Conservation (phyloP, 2,329 filamentous ascomycete genomes). For the Aspergillus pseudoviridinutans region DNA sequence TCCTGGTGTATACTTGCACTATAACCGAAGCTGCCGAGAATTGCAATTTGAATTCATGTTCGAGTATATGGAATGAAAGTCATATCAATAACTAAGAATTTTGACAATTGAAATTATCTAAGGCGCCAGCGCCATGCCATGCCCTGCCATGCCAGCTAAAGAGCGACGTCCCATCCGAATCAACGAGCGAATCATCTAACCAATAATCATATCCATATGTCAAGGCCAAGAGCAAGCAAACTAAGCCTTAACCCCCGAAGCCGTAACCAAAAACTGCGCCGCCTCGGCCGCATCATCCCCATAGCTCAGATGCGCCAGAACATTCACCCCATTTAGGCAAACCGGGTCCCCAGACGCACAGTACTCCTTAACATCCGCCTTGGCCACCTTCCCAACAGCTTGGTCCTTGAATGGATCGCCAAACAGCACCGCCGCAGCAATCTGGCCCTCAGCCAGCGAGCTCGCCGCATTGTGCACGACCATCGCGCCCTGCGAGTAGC, state of each 20-base stretch:
- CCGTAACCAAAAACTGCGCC: constrained; percentile 33
- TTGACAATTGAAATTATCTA: too few species aligned
- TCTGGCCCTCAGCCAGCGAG: constrained; percentile 29
- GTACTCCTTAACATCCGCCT: constrained; percentile 44
- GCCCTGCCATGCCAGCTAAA: too few species aligned
- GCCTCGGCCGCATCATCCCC: constrained; percentile 32
- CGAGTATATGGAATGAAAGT: too few species aligned
- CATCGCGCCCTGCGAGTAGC: constrained; percentile 36
- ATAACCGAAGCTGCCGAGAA: too few species aligned
- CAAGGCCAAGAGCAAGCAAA: too few species aligned
- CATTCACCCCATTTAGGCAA: constrained; percentile 44
- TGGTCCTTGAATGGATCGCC: constrained; percentile 44
- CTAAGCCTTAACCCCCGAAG: constrained; percentile 13
- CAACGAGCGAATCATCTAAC: too few species aligned
- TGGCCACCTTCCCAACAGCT: constrained; percentile 37
- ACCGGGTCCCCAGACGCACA: constrained; percentile 51
- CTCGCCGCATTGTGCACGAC: constrained; percentile 30
- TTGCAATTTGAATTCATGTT: too few species aligned
- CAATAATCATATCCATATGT: neutral
- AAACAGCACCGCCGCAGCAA: constrained; percentile 43
- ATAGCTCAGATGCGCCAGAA: constrained; percentile 43
- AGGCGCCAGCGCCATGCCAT: too few species aligned
- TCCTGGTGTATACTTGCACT: too few species aligned
- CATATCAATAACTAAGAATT: too few species aligned
- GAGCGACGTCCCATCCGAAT: too few species aligned